phyloP scores from a whole-genome alignment of 176 grass and related monocot species.

The Poa pratensis region DNA sequence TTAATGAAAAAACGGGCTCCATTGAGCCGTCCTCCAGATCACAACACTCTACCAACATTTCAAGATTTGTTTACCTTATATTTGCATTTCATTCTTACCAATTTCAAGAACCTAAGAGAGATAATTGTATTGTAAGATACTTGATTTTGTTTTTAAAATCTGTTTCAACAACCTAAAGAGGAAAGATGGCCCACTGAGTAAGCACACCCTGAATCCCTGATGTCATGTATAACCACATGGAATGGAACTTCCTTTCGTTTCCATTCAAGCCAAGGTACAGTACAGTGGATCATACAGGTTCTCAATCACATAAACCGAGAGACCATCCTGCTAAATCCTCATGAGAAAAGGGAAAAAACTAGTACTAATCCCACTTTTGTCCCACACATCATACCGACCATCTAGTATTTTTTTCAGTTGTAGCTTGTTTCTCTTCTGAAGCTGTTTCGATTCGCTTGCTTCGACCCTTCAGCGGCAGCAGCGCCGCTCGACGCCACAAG shows the following conservation, averaged over 20 bases:
- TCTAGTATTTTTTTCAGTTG: constrained; percentile 2
- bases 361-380: neutral
- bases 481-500: constrained; percentile 10
- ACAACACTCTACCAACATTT: too few species aligned
- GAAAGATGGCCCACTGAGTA: neutral
- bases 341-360: too few species aligned
- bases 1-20: too few species aligned
- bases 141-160: too few species aligned
- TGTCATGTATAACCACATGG: neutral
- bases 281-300: neutral
- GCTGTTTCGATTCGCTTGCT: constrained; percentile 29
- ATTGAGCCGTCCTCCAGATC: too few species aligned
- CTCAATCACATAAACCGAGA: neutral
- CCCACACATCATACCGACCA: neutral
- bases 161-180: neutral
- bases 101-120: neutral
- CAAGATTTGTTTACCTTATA: neutral
- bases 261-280: neutral
- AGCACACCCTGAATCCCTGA: neutral
- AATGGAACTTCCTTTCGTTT: neutral
- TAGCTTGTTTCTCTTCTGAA: constrained; percentile 42
- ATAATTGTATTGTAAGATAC: too few species aligned
- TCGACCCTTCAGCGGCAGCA: neutral
- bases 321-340: neutral
- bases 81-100: neutral